A percentile compares a stretch with the other conserved stretches of the same genome.
Evolutionary conservation across 352 stramenopile genomes (phyloP).

Genomic region (Phytophthora megakarya): DNA sequence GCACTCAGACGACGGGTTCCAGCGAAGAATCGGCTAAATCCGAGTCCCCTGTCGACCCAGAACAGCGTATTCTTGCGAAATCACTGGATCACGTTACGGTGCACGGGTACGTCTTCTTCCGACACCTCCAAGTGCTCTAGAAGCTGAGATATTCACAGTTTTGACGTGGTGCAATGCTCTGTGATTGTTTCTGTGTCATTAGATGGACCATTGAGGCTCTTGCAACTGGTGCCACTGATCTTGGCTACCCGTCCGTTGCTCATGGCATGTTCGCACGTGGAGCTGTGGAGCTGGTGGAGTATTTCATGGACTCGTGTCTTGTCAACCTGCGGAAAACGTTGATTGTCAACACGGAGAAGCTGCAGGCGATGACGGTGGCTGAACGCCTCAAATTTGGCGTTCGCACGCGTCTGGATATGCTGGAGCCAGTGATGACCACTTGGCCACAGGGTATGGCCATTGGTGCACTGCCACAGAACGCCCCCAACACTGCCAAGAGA

Average conservation of each 20-base stretch:
- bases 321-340: constrained; percentile 62
- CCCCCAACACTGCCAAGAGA: constrained; percentile 69
- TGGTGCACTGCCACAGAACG: constrained; percentile 77
- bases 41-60: constrained; percentile 39
- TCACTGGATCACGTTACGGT: constrained; percentile 52
- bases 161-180: constrained; percentile 12
- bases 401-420: constrained; percentile 66
- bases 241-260: constrained; percentile 76
- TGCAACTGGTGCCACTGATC: constrained; percentile 66
- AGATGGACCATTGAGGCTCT: constrained; percentile 84
- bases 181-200: constrained; percentile 10
- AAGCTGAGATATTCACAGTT: constrained; percentile 14
- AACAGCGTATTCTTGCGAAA: constrained; percentile 59
- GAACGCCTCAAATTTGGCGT: constrained; percentile 86
- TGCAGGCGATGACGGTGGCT: constrained; percentile 72
- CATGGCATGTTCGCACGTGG: constrained; percentile 84
- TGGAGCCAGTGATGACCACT: constrained; percentile 57
- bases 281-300: constrained; percentile 81
- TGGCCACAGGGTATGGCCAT: constrained; percentile 86
- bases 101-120: constrained; percentile 45
- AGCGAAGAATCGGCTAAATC: constrained; percentile 23
- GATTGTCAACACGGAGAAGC: constrained; percentile 57
- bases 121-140: background rate
- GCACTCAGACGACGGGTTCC: constrained; percentile 17
- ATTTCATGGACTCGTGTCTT: constrained; percentile 84